Evolutionary conservation across 495 filamentous ascomycete genomes (phyloP), one percentile per base, ranked within the genome.

Genomic region (Hyaloscypha bicolor): DNA sequence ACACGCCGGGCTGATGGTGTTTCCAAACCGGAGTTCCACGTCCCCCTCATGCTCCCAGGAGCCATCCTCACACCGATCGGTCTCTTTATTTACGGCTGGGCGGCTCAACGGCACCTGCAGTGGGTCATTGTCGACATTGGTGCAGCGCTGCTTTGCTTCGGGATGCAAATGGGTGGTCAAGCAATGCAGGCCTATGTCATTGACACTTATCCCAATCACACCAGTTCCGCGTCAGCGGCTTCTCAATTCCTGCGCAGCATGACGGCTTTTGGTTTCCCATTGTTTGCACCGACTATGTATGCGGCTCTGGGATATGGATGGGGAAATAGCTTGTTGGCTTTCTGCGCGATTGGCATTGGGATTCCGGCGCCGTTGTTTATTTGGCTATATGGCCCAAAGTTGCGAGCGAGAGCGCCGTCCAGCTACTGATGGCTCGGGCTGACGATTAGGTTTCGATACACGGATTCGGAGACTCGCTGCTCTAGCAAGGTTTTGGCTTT

Each of bases 261-360:
- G 76, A 90, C 90, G 21, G 91, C 91, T 1, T 91, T 88, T 19
- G 89, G 88, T 0, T 85, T 94, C 25, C 91, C 91, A 3, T 79
- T 94, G 0, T 93, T 93, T 78, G 93, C 91, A 2, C 81, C 85
- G 56, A 89, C 91, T 75, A 93, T 93, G 90, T 93, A 91, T 72
- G 71, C 82, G 58, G 80, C 85, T 9, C 79, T 93, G n/a, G 87
- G 87, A 29, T 85, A 91, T 77, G 83, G 93, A 71, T 93, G 91
- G 91, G 90, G 91, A 0, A 85, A 85, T 61, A 80, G 83, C 0
- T 79, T 93, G 52, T 80, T 93, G 33, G 90, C 83, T 0, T 91
- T 93, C 69, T 72, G 92, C 67, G 81, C 77, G 1, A 91, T 94
- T 63, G 11, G 35, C 16, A n/a, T 66, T 4, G 59, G 35, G 0